Base-by-base conservation (phyloP, 148 eudicot species). In the Fagopyrum homotropicum region DNA sequence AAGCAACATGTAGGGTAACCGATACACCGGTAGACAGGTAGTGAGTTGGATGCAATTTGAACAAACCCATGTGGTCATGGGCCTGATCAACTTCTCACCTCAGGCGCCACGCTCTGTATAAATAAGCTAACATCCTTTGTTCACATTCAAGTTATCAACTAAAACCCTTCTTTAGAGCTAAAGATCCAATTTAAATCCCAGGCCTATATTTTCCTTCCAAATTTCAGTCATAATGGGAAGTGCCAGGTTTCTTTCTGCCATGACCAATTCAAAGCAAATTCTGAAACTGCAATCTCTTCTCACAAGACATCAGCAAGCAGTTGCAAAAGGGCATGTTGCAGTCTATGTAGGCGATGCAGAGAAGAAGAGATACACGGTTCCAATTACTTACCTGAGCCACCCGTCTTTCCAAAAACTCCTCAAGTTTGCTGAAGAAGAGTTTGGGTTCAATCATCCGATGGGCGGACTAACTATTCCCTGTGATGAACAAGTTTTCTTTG, bases 401-500 rank as follows among this genome's bases (percentile, higher is more conserved):
- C 88, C 93, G 26, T 79, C 85, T 7, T 87, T 89, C 66, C 87
- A 80, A 75, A 77, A 78, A 43, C 75, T 89, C 72, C 80, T 89
- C 26, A 63, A 43, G 60, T 81, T 76, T 6, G 83, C 82, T 7
- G 93, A 86, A 74, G 87, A 89, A 77, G 90, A 89, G 69, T 89
- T 82, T 44, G 89, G 90, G 48, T 89, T 82, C 56, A 57, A 64
- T 72, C 87, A 87, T 77, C 86, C 93, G 5, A 79, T 78, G 75
- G 93, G 90, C 3, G 86, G 93, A 16, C 85, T 87, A 59, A 87
- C 89, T 5, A 85, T 87, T 73, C 90, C 93, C 4, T 87, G 89
- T 75, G 70, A 74, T 11, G 87, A 82, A 74, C 87, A 89, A 59
- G 74, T 73, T 15, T 85, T 87, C 83, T 74, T 78, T 74, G 78